Evolutionary conservation across 139 green algal species (phyloP).

Genomic region (Chlorella vulgaris): DNA sequence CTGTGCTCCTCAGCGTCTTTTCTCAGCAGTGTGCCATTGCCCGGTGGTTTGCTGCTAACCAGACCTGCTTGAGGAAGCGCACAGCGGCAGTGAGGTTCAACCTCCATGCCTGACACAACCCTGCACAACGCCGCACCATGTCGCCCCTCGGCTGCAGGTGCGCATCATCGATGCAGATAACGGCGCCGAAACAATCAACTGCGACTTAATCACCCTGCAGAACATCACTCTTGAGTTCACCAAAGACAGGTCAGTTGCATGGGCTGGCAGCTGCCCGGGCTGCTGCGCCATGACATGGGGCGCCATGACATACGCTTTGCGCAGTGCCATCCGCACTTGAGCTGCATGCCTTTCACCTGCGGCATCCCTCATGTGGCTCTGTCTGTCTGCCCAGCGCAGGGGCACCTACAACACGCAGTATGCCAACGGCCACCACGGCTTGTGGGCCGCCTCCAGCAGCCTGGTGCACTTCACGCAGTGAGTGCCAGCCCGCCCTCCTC

Average conservation of each 20-base stretch:
- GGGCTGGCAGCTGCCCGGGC: too few species aligned
- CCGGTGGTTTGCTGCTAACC: too few species aligned
- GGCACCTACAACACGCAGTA: background rate
- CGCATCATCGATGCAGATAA: background rate
- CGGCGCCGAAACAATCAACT: background rate
- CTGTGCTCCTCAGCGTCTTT: background rate
- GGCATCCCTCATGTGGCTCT: too few species aligned
- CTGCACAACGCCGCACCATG: too few species aligned
- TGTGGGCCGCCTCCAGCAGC: slow-evolving; percentile 11
- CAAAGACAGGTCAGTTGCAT: background rate
- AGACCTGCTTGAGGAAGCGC: too few species aligned
- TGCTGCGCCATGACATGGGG: too few species aligned
- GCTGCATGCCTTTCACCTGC: too few species aligned
- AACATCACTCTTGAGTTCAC: slow-evolving; percentile 5
- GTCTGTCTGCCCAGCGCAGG: background rate
- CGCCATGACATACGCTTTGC: too few species aligned
- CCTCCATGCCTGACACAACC: too few species aligned
- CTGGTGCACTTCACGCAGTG: slow-evolving; percentile 13
- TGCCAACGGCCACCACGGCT: slow-evolving; percentile 11
- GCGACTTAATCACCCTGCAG: slow-evolving; percentile 1
- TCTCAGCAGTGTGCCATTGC: background rate
- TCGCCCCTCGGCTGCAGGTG: background rate
- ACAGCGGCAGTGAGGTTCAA: too few species aligned
- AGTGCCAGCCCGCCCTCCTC: background rate
- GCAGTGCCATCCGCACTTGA: too few species aligned